Evolutionary conservation across 768 basidiomycete species (phyloP).

Genomic region (Ephemerocybe angulata): DNA sequence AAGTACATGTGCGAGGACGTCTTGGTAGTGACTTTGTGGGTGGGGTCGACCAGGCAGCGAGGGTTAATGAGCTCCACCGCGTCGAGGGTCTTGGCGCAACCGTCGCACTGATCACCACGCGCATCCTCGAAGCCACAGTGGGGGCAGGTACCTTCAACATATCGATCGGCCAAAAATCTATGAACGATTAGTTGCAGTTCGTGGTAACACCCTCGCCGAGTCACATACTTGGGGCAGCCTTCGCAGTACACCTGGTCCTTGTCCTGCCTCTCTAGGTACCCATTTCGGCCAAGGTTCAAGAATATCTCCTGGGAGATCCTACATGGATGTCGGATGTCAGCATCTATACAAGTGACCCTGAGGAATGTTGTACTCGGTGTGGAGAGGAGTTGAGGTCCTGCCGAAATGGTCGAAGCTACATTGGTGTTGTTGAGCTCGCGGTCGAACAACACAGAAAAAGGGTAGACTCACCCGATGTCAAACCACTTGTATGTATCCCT

Average conservation of each 20-base stretch:
- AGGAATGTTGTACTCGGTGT: slow-evolving; percentile 68
- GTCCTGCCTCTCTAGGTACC: slow-evolving; percentile 73
- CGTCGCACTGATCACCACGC: slow-evolving; percentile 97
- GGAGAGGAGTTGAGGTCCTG: slow-evolving; percentile 84
- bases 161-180: slow-evolving; percentile 94
- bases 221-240: slow-evolving; percentile 72
- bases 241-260: slow-evolving; percentile 96
- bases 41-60: slow-evolving; percentile 84
- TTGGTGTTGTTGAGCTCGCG: slow-evolving; percentile 8
- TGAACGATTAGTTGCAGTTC: not conserved
- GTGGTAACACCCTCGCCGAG: not conserved
- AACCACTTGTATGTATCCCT: slow-evolving; percentile 97
- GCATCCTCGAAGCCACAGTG: slow-evolving; percentile 92
- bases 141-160: slow-evolving; percentile 97
- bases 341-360: not conserved
- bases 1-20: slow-evolving; percentile 91
- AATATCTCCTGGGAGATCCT: slow-evolving; percentile 93
- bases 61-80: slow-evolving; percentile 92
- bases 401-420: slow-evolving; percentile 92
- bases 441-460: not conserved
- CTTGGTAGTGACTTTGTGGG: slow-evolving; percentile 71
- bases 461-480: slow-evolving; percentile 70
- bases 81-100: slow-evolving; percentile 87
- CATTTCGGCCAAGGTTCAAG: slow-evolving; percentile 74
- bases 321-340: slow-evolving; percentile 2